Evolutionary conservation across 768 basidiomycete species (phyloP).

Genomic region (Jaapia argillacea): DNA sequence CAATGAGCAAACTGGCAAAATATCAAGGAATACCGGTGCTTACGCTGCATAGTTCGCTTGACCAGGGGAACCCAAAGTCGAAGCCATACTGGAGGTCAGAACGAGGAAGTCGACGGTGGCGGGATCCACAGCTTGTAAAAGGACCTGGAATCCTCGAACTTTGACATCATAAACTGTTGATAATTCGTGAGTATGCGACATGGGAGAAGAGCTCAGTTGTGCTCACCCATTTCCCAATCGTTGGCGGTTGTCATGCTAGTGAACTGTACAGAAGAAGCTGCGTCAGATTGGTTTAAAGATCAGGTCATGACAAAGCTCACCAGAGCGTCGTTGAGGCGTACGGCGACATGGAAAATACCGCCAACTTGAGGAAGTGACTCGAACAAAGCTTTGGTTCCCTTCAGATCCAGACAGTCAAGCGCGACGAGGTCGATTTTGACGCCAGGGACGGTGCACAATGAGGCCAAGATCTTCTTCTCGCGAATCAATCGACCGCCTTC

Average conservation of each 20-base stretch:
- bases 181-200: background rate
- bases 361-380: background rate
- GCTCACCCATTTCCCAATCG: slow-evolving; percentile 8
- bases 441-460: slow-evolving; percentile 2
- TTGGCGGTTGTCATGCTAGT: slow-evolving; percentile 6
- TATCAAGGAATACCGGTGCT: background rate
- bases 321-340: slow-evolving; percentile 7
- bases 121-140: slow-evolving; percentile 8
- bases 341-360: slow-evolving; percentile 5
- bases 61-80: slow-evolving; percentile 5
- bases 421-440: slow-evolving; percentile 5
- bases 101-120: slow-evolving; percentile 9
- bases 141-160: slow-evolving; percentile 7
- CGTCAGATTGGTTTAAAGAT: too few relatives aligned
- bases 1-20: background rate
- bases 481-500: background rate
- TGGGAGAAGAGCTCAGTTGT: too few relatives aligned
- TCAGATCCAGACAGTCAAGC: slow-evolving; percentile 5
- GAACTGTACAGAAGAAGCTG: slow-evolving; percentile 2
- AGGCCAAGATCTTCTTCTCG: slow-evolving; percentile 6
- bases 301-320: background rate
- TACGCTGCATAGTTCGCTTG: slow-evolving; percentile 7
- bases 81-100: slow-evolving; percentile 5
- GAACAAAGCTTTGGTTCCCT: slow-evolving; percentile 5
- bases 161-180: slow-evolving; percentile 10